These are phyloP conservation scores for Magnaporthiopsis rhizophila DNA, from an alignment of 2,329 filamentous ascomycete genomes.

Conservation along the genomic window DNA sequence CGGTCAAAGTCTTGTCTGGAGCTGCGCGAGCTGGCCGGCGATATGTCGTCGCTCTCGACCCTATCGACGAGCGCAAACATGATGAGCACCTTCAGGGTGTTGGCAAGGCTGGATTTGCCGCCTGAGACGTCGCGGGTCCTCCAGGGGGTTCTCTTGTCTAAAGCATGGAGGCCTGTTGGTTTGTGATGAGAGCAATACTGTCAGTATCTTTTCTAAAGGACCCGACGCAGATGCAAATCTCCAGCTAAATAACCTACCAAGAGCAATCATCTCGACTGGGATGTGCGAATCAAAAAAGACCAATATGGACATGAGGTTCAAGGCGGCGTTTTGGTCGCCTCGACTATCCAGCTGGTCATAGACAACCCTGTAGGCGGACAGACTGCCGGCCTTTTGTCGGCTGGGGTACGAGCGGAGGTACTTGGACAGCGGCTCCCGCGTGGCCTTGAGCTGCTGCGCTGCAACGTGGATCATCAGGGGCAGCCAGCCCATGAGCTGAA, in stretches of 20 bases:
- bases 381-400: slow-evolving; percentile 43
- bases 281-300: slow-evolving; percentile 58
- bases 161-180: slow-evolving; percentile 30
- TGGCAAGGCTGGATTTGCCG: slow-evolving; percentile 31
- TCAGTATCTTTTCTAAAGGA: background rate
- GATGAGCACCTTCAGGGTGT: slow-evolving; percentile 41
- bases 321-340: slow-evolving; percentile 38
- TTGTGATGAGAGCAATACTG: background rate
- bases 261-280: slow-evolving; percentile 55
- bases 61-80: slow-evolving; percentile 44
- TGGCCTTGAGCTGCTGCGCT: slow-evolving; percentile 52
- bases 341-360: slow-evolving; percentile 39
- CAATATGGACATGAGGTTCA: slow-evolving; percentile 57
- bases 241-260: slow-evolving; percentile 33
- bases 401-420: slow-evolving; percentile 51
- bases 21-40: slow-evolving; percentile 30
- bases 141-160: slow-evolving; percentile 38
- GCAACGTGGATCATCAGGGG: slow-evolving; percentile 62
- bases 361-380: slow-evolving; percentile 40
- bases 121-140: slow-evolving; percentile 32
- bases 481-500: slow-evolving; percentile 54
- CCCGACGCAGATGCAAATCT: background rate
- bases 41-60: slow-evolving; percentile 34
- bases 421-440: slow-evolving; percentile 51
- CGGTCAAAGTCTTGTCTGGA: slow-evolving; percentile 30